Base-by-base conservation (phyloP, 257 asterid species). In the Thymus mandschuricus region DNA sequence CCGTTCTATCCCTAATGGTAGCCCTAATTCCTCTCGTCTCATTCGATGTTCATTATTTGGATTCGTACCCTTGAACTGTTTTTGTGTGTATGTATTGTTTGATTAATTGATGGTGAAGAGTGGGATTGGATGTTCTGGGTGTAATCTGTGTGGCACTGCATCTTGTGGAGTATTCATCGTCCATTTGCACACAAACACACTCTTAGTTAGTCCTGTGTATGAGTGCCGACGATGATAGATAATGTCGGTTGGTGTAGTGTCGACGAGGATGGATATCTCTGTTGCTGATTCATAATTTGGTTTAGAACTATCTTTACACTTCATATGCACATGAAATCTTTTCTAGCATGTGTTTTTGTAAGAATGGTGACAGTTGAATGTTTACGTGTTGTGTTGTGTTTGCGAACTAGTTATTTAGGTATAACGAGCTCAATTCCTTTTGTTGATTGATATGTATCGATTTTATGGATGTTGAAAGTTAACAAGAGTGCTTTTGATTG, bases 1-100 rank as follows among this genome's bases (percentile, higher is more conserved):
- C 74, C 89, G 92, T 66, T 85, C 98, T 48, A 86, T 90, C 70
- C 91, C 97, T 52, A 75, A 68, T 35, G 96, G 97, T 90, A 83
- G 6, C 67, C 84, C 81, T 76, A 73, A 70, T 72, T 70, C 29
- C 8, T 28, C 50, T 6, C 8, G 5, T 8, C 4, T 44, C 33
- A 31, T 13, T 28, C 3, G 10, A 12, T 65, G 10, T 72, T 31
- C 49, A 43, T 65, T 60, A 2, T 61, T 45, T 12, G 3, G 54
- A 65, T 28, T 29, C 15, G n/a, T 3, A 7, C 30, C 33, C 33
- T 31, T 45, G 3, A 12, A n/a, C 15, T 60, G 8, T 12, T 46
- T 10, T 68, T 56, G 27, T 45, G 69, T 45, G 51, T 41, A 2
- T 4, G 49, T 15, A 10, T 8, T 56, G 31, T 30, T 34, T 59